Evolutionary conservation across 2,329 filamentous ascomycete species (phyloP), one percentile per base, ranked within the genome.

Genomic region (Trichoderma cornu-damae): DNA sequence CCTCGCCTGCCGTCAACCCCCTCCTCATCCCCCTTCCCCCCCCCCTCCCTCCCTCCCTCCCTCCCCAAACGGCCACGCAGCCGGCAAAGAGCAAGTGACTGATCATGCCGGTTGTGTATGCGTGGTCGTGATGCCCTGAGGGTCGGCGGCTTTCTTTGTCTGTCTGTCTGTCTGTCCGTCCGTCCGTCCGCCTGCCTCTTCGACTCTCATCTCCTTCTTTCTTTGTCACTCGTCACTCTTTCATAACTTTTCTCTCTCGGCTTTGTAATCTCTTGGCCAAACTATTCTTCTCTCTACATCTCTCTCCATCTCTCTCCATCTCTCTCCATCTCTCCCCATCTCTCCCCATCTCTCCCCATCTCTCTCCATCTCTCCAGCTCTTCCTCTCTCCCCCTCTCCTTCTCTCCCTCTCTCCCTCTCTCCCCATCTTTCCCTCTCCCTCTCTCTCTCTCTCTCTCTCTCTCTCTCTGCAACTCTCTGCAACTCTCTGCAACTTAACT

Each of bases 21-120:
- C 26, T n/a, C n/a, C n/a, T n/a, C n/a, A n/a, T 6, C 14, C 24
- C n/a, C 30, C n/a, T n/a, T n/a, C 34, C 4, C 26, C 8, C 26
- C 26, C 14, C 28, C n/a, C n/a, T n/a, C n/a, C n/a, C n/a, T n/a
- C 35, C 26, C 38, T 24, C 50, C n/a, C 26, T n/a, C 34, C 32
- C 26, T 6, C 14, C 24, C n/a, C 30, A 26, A 26, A 42, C 35
- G 11, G 26, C 35, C 35, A 51, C 35, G 48, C 38, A 34, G 32
- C n/a, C 46, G 51, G n/a, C 28, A 30, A 6, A 35, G 7, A 37
- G 32, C 30, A 37, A 49, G 51, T 42, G 51, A 54, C 42, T 46
- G 51, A 54, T 54, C 51, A 54, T 54, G 51, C 51, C 22, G 47
- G 51, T 22, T 54, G 42, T 42, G 42, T 42, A 46, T 54, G 51